Evolutionary conservation across 73 alveolate species (phyloP), one percentile per base, ranked within the genome.

Genomic region (Halteria grandinella): DNA sequence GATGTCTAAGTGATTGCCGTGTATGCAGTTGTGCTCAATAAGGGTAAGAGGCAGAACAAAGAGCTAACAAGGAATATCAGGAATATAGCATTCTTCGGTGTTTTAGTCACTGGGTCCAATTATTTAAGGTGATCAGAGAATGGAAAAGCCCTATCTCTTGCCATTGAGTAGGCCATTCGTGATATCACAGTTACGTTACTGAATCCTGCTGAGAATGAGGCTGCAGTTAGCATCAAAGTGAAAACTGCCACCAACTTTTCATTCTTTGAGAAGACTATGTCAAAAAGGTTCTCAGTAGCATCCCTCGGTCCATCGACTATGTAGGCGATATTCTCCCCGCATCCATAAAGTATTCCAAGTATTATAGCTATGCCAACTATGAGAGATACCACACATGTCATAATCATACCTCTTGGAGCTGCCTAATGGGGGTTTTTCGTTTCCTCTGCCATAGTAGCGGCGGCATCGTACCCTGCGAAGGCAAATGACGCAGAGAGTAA

Each of bases 401-500:
- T 10, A 60, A 66, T 66, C 29, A 66, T 66, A 14, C 69, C 66
- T 47, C 47, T 41, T 10, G 80, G 80, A 1, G 80, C 66, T 12
- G 34, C 4, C 27, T 7, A 18, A 25, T 23, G 18, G 4, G 80
- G 69, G 17, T 66, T 32, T n/a, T 50, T 41, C 8, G 80, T 66
- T 66, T 66, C 80, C 55, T 66, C 80, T 23, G 63, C 66, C 32
- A 66, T 17, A 47, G 17, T 47, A 66, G 80, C 63, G 1, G 55
- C 66, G 4, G 62, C 80, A 18, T 66, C 80, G 45, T 66, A 66
- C 0, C 80, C 80, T 10, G 69, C 18, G 47, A 44, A 66, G 10
- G 60, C 66, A 44, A 23, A 66, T 66, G 47, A 29, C n/a, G 80
- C 15, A 15, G 23, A 36, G 23, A 66, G 51, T 1, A 66, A 53